Base-by-base conservation (phyloP, 257 asterid genomes). In the Scutellaria minor region DNA sequence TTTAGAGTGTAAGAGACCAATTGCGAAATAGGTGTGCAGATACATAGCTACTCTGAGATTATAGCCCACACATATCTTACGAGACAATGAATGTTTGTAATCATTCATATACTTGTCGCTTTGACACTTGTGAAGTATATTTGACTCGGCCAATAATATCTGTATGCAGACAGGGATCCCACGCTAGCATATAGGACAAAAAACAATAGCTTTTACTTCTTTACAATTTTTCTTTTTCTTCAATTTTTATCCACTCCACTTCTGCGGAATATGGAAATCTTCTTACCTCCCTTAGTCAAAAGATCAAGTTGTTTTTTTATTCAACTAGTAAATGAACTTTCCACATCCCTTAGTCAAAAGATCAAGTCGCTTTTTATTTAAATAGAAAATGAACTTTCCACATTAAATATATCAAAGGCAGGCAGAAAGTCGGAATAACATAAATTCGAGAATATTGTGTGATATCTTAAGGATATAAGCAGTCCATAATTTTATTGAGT, bases 81-180 rank as follows among this genome's bases (percentile, higher is more conserved):
- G 7, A 53, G 13, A 15, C 56, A 70, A 18, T 18, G 18, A 18
- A 18, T 18, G 18, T 60, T 42, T 73, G 7, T 50, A 74, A 45
- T 8, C 22, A 70, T 56, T 31, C n/a, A n/a, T 24, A 9, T 14
- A 45, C 46, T 57, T n/a, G 15, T 57, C 48, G 24, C 6, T 57
- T 70, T 10, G 3, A 7, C 6, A 47, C 31, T 13, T 40, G 24
- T 14, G 12, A 20, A 45, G 22, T 48, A 70, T 53, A 24, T 53
- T 24, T 45, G 9, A 60, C 11, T 39, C 35, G 12, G 54, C n/a
- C 44, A 22, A 64, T 12, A 56, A 51, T 24, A 24, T 24, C 27
- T 24, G 50, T 45, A 22, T 45, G 50, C 14, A 73, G 46, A 56
- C 24, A 50, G 10, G n/a, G 46, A 56, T 68, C 40, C 53, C 20